Percentiles rank a stretch among this genome's conserved stretches.
Conservation (phyloP, 164 flowering plant species). For the Aristolochia fimbriata region DNA sequence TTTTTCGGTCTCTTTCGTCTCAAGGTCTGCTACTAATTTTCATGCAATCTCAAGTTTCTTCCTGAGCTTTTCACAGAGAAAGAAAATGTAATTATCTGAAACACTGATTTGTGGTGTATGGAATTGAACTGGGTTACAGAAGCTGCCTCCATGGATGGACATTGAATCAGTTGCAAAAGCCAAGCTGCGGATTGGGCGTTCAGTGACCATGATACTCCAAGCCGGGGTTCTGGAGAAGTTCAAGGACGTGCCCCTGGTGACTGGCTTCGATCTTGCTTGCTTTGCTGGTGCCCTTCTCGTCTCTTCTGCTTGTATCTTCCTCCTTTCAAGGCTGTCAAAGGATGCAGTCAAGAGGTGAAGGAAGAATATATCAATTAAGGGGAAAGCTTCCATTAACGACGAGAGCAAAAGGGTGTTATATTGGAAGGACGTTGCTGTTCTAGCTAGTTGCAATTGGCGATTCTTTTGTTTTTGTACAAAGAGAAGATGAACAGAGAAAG, state of each 20-base stretch:
- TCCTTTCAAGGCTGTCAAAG: slow-evolving; percentile 56
- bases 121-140: slow-evolving; percentile 29
- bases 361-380: no score
- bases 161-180: slow-evolving; percentile 49
- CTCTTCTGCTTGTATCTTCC: slow-evolving; percentile 54
- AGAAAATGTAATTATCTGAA: background rate
- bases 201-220: slow-evolving; percentile 72
- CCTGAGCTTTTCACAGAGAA: background rate
- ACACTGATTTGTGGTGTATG: background rate
- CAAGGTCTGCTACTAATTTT: slow-evolving; percentile 22
- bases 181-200: slow-evolving; percentile 66
- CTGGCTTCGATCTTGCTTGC: slow-evolving; percentile 66
- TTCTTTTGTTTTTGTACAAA: no score
- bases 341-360: background rate
- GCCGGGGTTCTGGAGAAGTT: slow-evolving; percentile 76
- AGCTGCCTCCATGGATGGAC: slow-evolving; percentile 44
- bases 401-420: no score
- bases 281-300: slow-evolving; percentile 57
- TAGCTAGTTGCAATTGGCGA: no score
- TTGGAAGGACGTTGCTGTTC: no score
- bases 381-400: no score
- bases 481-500: no score
- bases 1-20: slow-evolving; percentile 46
- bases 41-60: background rate
- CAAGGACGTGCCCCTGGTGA: slow-evolving; percentile 46